phyloP scores from a whole-genome alignment of 768 basidiomycete genomes.

The Suillus occidentalis region DNA sequence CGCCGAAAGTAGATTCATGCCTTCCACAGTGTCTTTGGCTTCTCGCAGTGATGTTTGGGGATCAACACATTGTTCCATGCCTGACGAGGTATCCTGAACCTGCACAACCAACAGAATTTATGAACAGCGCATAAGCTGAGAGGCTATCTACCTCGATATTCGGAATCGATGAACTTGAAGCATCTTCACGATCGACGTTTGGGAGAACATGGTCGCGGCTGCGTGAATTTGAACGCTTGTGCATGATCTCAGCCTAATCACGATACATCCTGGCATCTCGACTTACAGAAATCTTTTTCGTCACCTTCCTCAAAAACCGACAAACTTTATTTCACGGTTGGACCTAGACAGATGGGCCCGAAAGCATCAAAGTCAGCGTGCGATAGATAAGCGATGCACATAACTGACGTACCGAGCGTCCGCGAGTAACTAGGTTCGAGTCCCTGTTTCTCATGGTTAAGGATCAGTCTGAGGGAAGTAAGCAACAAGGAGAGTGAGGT shows the following conservation, averaged over 20 bases:
- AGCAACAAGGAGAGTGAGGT: background rate
- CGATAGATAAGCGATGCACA: background rate
- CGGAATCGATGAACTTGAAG: background rate
- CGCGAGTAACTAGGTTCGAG: background rate
- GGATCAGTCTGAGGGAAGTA: no score
- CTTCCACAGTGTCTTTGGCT: background rate
- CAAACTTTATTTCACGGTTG: background rate
- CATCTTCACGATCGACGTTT: background rate
- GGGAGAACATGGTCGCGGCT: background rate
- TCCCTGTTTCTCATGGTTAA: background rate
- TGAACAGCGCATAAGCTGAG: background rate
- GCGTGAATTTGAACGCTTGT: background rate
- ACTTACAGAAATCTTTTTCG: background rate
- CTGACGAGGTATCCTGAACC: background rate
- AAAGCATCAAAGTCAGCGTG: background rate
- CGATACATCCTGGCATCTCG: background rate
- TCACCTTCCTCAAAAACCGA: background rate
- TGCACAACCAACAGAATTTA: background rate
- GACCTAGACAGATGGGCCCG: background rate
- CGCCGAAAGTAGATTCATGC: background rate
- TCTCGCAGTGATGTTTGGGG: background rate
- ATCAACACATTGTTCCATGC: background rate
- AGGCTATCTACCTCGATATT: background rate
- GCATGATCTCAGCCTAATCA: background rate
- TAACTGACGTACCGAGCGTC: background rate